These are phyloP conservation scores for Fraxinus baroniana DNA, from an alignment of 305 asterid species.

Conservation along the genomic window DNA sequence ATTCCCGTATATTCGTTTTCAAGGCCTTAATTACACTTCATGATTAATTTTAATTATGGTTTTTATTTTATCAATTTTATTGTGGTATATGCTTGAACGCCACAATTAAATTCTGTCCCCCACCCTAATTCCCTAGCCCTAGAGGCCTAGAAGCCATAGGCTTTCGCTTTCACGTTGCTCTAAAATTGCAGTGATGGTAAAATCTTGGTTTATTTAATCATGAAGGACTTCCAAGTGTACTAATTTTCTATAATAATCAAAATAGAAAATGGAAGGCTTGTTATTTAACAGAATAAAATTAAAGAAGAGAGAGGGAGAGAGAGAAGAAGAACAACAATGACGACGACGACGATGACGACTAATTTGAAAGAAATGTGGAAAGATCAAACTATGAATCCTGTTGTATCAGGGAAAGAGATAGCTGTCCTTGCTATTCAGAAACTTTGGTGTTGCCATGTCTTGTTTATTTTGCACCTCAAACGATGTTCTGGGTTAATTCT, in stretches of 20 bases:
- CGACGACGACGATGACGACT: background rate
- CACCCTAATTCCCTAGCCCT: background rate
- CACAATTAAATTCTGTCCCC: conserved; percentile 4
- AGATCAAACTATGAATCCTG: background rate
- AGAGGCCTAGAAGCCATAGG: background rate
- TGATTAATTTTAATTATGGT: background rate
- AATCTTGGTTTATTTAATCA: background rate
- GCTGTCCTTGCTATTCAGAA: background rate
- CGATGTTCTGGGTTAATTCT: background rate
- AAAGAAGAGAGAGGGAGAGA: background rate
- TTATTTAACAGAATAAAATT: too few species aligned
- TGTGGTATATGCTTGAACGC: conserved; percentile 2
- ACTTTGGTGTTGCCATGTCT: background rate
- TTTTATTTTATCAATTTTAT: conserved; percentile 10
- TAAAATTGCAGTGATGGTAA: background rate
- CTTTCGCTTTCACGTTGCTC: background rate
- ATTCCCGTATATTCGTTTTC: background rate
- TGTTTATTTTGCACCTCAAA: background rate
- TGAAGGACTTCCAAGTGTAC: background rate
- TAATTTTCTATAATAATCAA: background rate
- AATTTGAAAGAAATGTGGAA: conserved; percentile 1
- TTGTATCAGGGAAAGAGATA: background rate
- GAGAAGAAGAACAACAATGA: background rate
- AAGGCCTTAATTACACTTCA: background rate
- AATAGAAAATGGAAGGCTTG: background rate